Base-by-base conservation (phyloP, 1,284 basidiomycete species). In the Trichosporon inkin region DNA sequence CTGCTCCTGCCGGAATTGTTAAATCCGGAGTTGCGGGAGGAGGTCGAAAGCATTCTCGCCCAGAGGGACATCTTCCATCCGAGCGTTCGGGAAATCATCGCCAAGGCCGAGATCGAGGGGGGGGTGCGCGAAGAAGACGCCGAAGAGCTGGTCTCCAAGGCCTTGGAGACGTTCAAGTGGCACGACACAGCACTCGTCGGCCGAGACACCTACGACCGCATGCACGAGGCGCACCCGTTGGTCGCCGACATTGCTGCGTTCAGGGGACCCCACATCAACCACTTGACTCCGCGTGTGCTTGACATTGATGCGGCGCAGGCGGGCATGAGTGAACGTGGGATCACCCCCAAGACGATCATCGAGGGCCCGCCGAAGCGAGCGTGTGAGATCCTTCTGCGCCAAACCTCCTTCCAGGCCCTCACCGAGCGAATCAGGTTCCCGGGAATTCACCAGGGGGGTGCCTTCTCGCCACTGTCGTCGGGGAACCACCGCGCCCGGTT, bases 201-300 rank as follows among this genome's bases (percentile, higher is more conserved):
- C 16, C 61, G 68, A 36, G 65, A 64, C 8, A 65, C 68, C 35
- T 80, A 80, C 61, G 60, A 67, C 10, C 58, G 67, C 55, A 68
- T 80, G 56, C 68, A 70, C n/a, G 58, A 37, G 2, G 68, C 68
- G 5, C 77, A 78, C 57, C 71, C 77, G 1, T 65, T 80, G 6
- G 70, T 79, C 3, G 79, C 79, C 10, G 79, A 80, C 62, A 78
- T 80, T 47, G 76, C 70, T 11, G 73, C 71, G 14, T 80, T 80
- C 69, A 66, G 69, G 36, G 78, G 78, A 17, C 78, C 78, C 11
- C 79, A 80, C 61, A 79, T 80, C 68, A 80, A 80, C 61, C 79
- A 80, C 63, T 68, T 80, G n/a, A 80, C 79, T 7, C 79, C 79
- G 14, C 61, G 79, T 14, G 77, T 79, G 22, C 62, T 80, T 24